Base-by-base conservation (phyloP, 2,329 filamentous ascomycete species). In the Paecilomyces sp. region DNA sequence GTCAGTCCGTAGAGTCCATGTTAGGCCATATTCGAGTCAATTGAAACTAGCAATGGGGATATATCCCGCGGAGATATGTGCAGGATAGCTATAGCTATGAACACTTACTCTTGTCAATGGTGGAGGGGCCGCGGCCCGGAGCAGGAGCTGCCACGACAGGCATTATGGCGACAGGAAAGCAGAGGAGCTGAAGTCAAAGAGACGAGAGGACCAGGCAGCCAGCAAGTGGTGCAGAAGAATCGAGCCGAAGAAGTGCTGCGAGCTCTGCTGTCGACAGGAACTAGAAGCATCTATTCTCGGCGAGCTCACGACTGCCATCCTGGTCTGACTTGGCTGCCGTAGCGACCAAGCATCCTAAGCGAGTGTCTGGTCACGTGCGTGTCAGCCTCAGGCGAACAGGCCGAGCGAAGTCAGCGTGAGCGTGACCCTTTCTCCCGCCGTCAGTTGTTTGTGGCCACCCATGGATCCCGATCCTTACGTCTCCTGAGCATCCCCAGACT, bases 51-150 rank as follows among this genome's bases (percentile, higher is more conserved):
- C 6, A n/a, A 18, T 9, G 15, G 13, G n/a, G 31, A 11, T 12
- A 33, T 22, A 18, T 9, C n/a, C 41, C 13, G 8, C 41, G 1
- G 41, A 18, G 41, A 47, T 22, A 18, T 47, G 8, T 33, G 31
- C 31, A 2, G 1, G 8, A 3, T 8, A 33, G 31, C 31, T 33
- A 28, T 50, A 58, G 54, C 36, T 58, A 60, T 56, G 57, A 60
- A 56, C 54, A 70, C 82, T 62, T 81, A 89, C 88, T 81, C 76
- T 91, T 91, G 74, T 91, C 88, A 65, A 88, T 81, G 60, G 85
- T 87, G 55, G 87, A 88, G 60, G 86, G 87, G 64, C 85, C 87
- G 65, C 77, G 77, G 61, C 75, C 76, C 61, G 73, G 74, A 58
- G 74, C 73, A 66, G 83, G 80, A 64, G 80, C 80, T 68, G 83